Evolutionary conservation across 768 basidiomycete species (phyloP).

Genomic region (Trametes gibbosa): DNA sequence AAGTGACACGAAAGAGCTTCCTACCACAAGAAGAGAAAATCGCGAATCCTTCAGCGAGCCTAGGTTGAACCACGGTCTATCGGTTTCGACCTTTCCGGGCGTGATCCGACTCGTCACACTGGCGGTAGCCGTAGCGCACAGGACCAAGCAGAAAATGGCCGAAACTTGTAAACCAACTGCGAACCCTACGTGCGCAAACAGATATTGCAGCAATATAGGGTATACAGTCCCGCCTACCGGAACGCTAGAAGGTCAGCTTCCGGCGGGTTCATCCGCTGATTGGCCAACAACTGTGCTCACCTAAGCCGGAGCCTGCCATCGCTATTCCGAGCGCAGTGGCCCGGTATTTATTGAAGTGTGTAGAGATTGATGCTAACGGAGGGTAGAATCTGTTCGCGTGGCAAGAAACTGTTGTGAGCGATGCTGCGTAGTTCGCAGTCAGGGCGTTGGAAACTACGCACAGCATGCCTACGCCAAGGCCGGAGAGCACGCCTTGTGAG

Average conservation of each 20-base stretch:
- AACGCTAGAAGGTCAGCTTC: neutral
- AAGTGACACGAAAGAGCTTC: slow-evolving; percentile 59
- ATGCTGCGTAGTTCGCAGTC: neutral
- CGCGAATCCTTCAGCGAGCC: slow-evolving; percentile 31
- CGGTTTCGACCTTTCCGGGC: slow-evolving; percentile 18
- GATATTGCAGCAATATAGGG: slow-evolving; percentile 58
- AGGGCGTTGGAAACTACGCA: slow-evolving; percentile 2
- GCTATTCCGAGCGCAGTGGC: slow-evolving; percentile 72
- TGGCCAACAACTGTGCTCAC: slow-evolving; percentile 36
- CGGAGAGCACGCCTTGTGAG: slow-evolving; percentile 63
- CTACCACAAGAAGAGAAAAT: slow-evolving; percentile 52
- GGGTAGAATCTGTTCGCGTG: slow-evolving; percentile 58
- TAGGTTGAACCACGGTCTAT: slow-evolving; percentile 24
- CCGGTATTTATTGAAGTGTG: slow-evolving; percentile 60
- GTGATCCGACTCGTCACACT: slow-evolving; percentile 41
- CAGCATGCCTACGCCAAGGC: slow-evolving; percentile 63
- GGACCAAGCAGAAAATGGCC: slow-evolving; percentile 46
- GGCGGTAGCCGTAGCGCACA: slow-evolving; percentile 47
- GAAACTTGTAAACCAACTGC: slow-evolving; percentile 60
- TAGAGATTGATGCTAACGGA: slow-evolving; percentile 60
- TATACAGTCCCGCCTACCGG: slow-evolving; percentile 62
- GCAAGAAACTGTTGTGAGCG: slow-evolving; percentile 4
- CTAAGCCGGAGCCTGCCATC: slow-evolving; percentile 61
- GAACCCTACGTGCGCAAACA: slow-evolving; percentile 57
- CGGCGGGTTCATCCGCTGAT: slow-evolving; percentile 24